A percentile compares a stretch with the other conserved stretches of the same genome.
phyloP scores from a whole-genome alignment of 805 yeast species.

The Blastobotrys muscicola region DNA sequence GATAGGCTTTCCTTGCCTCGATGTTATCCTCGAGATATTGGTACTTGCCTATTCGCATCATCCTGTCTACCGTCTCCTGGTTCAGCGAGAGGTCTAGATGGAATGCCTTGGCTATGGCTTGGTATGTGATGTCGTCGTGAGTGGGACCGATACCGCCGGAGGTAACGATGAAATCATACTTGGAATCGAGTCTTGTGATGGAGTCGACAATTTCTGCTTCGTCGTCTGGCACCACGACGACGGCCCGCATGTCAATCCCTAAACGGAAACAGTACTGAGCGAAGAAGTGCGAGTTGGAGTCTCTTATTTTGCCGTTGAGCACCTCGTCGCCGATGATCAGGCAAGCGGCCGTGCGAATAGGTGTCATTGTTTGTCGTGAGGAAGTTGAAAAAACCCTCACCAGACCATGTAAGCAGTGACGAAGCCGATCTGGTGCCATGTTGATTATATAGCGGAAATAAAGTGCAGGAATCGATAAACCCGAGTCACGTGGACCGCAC shows the following conservation, averaged over 20 bases:
- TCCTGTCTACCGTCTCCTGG: constrained; percentile 46
- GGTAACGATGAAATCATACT: constrained; percentile 63
- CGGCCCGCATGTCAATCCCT: constrained; percentile 57
- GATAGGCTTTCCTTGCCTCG: constrained; percentile 49
- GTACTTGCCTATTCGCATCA: constrained; percentile 38
- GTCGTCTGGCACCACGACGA: constrained; percentile 73
- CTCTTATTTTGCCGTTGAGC: constrained; percentile 73
- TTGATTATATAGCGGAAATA: no score
- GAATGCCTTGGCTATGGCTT: constrained; percentile 59
- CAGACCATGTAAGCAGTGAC: no score
- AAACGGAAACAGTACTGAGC: constrained; percentile 59
- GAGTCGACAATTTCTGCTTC: constrained; percentile 51
- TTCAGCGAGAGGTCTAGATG: constrained; percentile 43
- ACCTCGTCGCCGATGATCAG: constrained; percentile 79
- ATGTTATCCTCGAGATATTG: constrained; percentile 25
- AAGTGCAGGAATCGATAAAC: no score
- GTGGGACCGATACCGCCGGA: constrained; percentile 79
- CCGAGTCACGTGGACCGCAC: no score
- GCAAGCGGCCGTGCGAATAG: constrained; percentile 17
- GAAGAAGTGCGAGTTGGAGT: constrained; percentile 65
- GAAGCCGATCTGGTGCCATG: no score
- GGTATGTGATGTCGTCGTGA: constrained; percentile 83
- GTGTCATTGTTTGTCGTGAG: no score
- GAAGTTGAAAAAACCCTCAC: no score
- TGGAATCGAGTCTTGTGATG: constrained; percentile 35